These are phyloP conservation scores for Stemphylium vesicarium DNA, from an alignment of 2,329 filamentous ascomycete genomes.

Conservation along the genomic window DNA sequence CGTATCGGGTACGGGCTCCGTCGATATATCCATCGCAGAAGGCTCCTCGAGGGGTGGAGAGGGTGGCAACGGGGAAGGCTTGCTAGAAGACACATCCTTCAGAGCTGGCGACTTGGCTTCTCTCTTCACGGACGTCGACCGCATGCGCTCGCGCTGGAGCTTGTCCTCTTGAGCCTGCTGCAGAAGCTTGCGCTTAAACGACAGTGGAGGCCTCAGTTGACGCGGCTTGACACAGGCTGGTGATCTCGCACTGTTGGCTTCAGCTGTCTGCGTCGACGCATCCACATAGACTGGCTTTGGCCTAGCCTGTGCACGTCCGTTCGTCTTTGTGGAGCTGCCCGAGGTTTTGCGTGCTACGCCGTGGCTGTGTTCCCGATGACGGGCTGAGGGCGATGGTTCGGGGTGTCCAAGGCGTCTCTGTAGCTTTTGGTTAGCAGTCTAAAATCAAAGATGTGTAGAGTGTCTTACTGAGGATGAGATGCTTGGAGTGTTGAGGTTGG, in stretches of 20 bases:
- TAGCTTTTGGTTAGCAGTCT: conserved; percentile 26
- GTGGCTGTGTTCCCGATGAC: conserved; percentile 44
- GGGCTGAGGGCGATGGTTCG: conserved; percentile 46
- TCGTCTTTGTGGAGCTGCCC: conserved; percentile 50
- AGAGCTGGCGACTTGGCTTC: conserved; percentile 42
- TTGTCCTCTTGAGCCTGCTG: conserved; percentile 48
- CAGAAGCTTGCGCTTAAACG: conserved; percentile 48
- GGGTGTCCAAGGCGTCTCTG: conserved; percentile 48
- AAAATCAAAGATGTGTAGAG: conserved; percentile 16
- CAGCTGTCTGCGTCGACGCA: conserved; percentile 44
- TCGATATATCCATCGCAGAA: conserved; percentile 35
- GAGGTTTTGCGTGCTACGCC: conserved; percentile 46
- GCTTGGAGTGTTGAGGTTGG: conserved; percentile 59
- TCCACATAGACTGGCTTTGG: conserved; percentile 44
- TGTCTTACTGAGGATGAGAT: conserved; percentile 51
- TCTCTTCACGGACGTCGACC: conserved; percentile 45
- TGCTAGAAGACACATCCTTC: conserved; percentile 41
- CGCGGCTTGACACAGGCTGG: conserved; percentile 22
- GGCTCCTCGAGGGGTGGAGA: conserved; percentile 34
- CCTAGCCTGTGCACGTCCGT: conserved; percentile 33
- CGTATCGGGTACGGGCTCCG: conserved; percentile 24
- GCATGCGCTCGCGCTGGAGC: conserved; percentile 44
- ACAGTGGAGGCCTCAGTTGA: conserved; percentile 40
- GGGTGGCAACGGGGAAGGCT: conserved; percentile 39
- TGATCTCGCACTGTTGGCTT: conserved; percentile 16